Percentiles rank a stretch among this genome's conserved stretches.
These are phyloP conservation scores for Fraxinus xanthoxyloides DNA, from an alignment of 305 asterid genomes.

Conservation along the genomic window DNA sequence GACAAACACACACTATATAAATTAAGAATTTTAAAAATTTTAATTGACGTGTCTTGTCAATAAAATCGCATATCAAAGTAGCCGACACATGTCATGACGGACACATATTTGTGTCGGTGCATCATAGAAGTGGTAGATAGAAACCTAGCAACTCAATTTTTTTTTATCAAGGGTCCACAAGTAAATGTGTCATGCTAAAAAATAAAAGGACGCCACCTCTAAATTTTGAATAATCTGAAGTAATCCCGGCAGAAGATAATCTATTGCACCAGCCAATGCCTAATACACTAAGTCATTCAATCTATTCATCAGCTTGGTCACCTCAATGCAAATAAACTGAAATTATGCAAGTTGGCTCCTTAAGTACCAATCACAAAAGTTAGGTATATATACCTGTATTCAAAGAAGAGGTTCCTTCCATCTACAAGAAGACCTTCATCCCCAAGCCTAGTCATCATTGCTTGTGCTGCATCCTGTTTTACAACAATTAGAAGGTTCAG, in stretches of 20 bases:
- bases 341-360: constrained; percentile 5
- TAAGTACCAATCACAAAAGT: constrained; percentile 11
- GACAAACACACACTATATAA: too few species aligned
- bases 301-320: neutral
- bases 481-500: constrained; percentile 18
- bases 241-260: neutral
- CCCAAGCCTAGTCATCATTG: constrained; percentile 89
- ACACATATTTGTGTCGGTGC: neutral
- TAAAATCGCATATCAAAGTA: too few species aligned
- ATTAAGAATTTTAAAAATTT: too few species aligned
- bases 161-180: neutral
- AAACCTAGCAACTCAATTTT: neutral
- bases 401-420: constrained; percentile 87
- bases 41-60: too few species aligned
- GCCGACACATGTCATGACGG: neutral
- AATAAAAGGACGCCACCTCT: neutral
- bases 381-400: constrained; percentile 62
- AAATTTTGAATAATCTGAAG: neutral
- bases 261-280: constrained; percentile 6
- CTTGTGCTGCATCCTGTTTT: constrained; percentile 80
- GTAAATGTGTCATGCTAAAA: neutral
- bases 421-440: constrained; percentile 88
- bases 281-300: neutral
- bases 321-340: constrained; percentile 1
- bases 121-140: neutral